These are phyloP conservation scores for Aegilops bicornis DNA, from an alignment of 176 grass and related monocot species.

Conservation along the genomic window DNA sequence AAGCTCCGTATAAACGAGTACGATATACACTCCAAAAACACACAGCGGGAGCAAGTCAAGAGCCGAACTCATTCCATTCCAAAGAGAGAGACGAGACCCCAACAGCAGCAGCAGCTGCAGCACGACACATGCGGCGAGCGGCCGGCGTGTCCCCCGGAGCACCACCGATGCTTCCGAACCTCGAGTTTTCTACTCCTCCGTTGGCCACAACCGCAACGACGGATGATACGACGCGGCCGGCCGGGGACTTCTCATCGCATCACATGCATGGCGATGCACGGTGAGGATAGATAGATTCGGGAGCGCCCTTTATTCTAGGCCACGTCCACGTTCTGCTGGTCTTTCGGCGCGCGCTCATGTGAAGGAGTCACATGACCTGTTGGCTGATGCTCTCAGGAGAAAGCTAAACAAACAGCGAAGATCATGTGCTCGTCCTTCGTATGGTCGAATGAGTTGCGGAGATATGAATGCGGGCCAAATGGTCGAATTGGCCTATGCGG, in stretches of 20 bases:
- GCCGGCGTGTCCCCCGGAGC: slow-evolving; percentile 27
- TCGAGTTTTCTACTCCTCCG: neutral
- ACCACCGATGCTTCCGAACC: neutral
- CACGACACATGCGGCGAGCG: slow-evolving; percentile 16
- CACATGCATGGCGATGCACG: neutral
- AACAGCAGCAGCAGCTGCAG: neutral
- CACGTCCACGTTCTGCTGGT: slow-evolving; percentile 38
- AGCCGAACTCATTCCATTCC: neutral
- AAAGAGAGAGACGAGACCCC: neutral
- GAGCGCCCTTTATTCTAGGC: slow-evolving; percentile 13
- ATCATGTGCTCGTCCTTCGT: neutral
- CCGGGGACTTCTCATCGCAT: neutral
- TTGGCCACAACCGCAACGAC: slow-evolving; percentile 5
- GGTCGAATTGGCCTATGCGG: slow-evolving; percentile 28
- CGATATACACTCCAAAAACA: neutral
- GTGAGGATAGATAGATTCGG: neutral
- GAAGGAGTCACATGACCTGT: slow-evolving; percentile 18
- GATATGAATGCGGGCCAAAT: neutral
- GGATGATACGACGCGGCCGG: neutral
- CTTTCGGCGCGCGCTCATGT: slow-evolving; percentile 36
- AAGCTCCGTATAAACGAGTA: neutral
- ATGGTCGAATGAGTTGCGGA: neutral
- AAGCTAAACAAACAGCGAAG: neutral
- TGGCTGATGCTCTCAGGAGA: neutral
- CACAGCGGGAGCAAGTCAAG: neutral